A percentile compares a stretch with the other conserved stretches of the same genome.
These are phyloP conservation scores for Carex arenaria DNA, from an alignment of 202 grass and related monocot species.

Conservation along the genomic window DNA sequence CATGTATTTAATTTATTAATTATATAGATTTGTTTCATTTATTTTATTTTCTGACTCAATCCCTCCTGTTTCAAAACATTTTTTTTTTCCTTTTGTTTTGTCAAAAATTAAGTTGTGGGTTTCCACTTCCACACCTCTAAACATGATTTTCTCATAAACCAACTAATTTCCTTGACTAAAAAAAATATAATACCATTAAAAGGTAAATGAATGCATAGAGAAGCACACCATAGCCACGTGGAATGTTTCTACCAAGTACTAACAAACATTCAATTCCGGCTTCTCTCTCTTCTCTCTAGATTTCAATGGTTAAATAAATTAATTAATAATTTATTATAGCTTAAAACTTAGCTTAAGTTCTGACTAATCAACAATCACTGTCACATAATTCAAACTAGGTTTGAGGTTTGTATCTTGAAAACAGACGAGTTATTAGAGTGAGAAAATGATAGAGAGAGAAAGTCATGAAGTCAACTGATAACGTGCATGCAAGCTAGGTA, in stretches of 20 bases:
- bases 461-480: conserved; percentile 21
- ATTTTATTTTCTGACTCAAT: no score
- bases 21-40: no score
- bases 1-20: no score
- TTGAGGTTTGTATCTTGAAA: background rate
- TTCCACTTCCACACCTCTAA: background rate
- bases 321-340: background rate
- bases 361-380: background rate
- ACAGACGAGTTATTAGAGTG: background rate
- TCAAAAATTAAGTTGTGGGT: background rate
- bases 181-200: background rate
- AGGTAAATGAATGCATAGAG: background rate
- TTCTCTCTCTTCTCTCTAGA: background rate
- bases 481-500: conserved; percentile 9
- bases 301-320: background rate
- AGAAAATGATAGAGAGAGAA: background rate
- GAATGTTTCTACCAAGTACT: background rate
- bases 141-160: background rate
- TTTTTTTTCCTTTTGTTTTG: no score
- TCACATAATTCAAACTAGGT: background rate
- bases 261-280: background rate
- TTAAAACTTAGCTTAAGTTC: background rate
- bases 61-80: no score
- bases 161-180: background rate
- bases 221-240: background rate